These are phyloP conservation scores for Phytopythium boreale DNA, from an alignment of 352 stramenopile species.

Conservation along the genomic window DNA sequence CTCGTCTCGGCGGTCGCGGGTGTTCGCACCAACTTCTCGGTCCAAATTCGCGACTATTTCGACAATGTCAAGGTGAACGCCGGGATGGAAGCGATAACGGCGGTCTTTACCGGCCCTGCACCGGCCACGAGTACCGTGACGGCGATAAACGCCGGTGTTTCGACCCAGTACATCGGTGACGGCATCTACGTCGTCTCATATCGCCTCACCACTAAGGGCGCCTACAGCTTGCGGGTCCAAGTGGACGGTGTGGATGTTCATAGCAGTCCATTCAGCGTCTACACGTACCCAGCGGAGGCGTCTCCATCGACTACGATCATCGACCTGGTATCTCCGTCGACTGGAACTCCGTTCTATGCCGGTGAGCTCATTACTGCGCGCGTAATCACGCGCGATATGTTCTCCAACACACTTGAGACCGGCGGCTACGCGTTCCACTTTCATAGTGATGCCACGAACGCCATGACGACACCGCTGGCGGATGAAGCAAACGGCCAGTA, in stretches of 20 bases:
- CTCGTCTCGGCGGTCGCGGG: slow-evolving; percentile 59
- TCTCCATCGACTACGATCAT: slow-evolving; percentile 42
- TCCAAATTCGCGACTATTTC: slow-evolving; percentile 55
- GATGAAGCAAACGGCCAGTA: slow-evolving; percentile 41
- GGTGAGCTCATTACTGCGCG: slow-evolving; percentile 30
- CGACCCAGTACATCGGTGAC: slow-evolving; percentile 25
- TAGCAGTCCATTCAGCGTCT: slow-evolving; percentile 56
- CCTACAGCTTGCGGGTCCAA: slow-evolving; percentile 40
- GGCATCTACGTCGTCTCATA: slow-evolving; percentile 47
- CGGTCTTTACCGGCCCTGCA: slow-evolving; percentile 33
- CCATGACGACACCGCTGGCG: slow-evolving; percentile 22
- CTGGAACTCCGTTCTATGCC: slow-evolving; percentile 18
- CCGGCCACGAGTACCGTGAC: slow-evolving; percentile 16
- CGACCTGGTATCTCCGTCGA: slow-evolving; percentile 38
- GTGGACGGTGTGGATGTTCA: slow-evolving; percentile 38
- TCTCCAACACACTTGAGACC: slow-evolving; percentile 48
- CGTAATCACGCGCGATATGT: slow-evolving; percentile 42
- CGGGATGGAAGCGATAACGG: slow-evolving; percentile 34
- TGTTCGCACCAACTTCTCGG: slow-evolving; percentile 36
- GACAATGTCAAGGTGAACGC: slow-evolving; percentile 64
- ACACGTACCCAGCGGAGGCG: slow-evolving; percentile 42
- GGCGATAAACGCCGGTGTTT: slow-evolving; percentile 16
- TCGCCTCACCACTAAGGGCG: slow-evolving; percentile 32
- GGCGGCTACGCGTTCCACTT: slow-evolving; percentile 51
- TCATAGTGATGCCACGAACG: slow-evolving; percentile 8